A percentile compares a stretch with the other conserved stretches of the same genome.
These are phyloP conservation scores for Prototheca cutis DNA, from an alignment of 163 green algal genomes.

Conservation along the genomic window DNA sequence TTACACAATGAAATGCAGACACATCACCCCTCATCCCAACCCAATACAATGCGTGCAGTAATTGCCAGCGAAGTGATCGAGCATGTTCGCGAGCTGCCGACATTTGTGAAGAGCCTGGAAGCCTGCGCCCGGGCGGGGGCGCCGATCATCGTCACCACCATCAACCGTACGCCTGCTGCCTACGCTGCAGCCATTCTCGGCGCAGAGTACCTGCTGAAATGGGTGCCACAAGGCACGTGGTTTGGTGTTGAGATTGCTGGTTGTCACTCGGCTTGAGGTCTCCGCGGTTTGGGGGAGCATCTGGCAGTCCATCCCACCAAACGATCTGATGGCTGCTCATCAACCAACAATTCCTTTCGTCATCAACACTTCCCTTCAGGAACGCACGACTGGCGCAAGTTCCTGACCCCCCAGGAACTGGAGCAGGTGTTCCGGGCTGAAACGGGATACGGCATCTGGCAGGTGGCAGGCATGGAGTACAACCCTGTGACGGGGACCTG, in stretches of 20 bases:
- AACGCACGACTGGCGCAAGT: constrained; percentile 83
- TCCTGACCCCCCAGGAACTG: constrained; percentile 89
- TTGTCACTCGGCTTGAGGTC: no score
- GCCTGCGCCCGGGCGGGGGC: constrained; percentile 32
- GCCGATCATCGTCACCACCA: constrained; percentile 73
- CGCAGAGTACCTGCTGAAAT: constrained; percentile 71
- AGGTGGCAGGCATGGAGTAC: constrained; percentile 61
- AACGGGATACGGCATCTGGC: constrained; percentile 31
- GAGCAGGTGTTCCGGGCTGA: constrained; percentile 34
- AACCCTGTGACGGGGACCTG: constrained; percentile 42
- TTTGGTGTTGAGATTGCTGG: no score
- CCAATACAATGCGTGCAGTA: no score
- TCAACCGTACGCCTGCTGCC: constrained; percentile 79
- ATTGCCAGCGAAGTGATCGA: constrained; percentile 88
- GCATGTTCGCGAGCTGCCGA: constrained; percentile 61
- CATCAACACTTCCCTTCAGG: no score
- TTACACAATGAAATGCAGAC: no score
- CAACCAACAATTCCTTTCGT: no score
- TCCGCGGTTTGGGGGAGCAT: no score
- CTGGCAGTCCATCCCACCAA: no score
- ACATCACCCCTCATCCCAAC: no score
- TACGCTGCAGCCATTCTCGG: constrained; percentile 74
- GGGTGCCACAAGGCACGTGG: constrained; percentile 58
- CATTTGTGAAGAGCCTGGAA: constrained; percentile 25
- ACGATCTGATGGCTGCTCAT: no score